Evolutionary conservation across 2,329 filamentous ascomycete genomes (phyloP), one percentile per base, ranked within the genome.

Genomic region (Didymella keratinophila): DNA sequence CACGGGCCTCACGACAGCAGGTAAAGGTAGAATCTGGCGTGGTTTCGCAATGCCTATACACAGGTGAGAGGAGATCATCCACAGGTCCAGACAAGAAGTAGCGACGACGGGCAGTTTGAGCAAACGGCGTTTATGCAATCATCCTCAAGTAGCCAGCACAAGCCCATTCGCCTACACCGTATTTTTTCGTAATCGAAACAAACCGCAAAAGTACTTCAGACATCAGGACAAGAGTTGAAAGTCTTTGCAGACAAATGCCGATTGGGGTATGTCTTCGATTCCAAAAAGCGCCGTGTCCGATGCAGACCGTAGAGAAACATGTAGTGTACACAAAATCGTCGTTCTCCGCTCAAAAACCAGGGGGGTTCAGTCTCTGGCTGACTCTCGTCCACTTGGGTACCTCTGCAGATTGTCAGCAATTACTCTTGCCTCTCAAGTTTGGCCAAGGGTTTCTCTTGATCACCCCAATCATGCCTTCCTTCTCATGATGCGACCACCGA

Each of bases 361-460:
- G 93, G 58, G 94, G 94, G 79, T 98, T 98, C 77, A 97, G 76
- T 79, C 94, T 84, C 79, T 98, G 94, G 65, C 92, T 96, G 63
- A 98, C 89, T 80, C 93, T 89, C 69, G 94, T 98, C 94, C 94
- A 98, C 81, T 98, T 78, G 3, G 76, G 76, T 52, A 78, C 70
- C 61, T 78, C 76, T 78, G 64, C 50, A 56, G 89, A 89, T 93
- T n/a, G 49, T 79, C 78, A 93, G 91, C 93, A 70, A 50, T 65
- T 49, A 39, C 59, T n/a, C 4, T 9, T 16, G n/a, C 7, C 23
- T 3, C 8, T 28, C 1, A 18, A n/a, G 18, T n/a, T 23, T 39
- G 12, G 21, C 54, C 8, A 12, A 4, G 2, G 12, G 8, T n/a
- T 27, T 34, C 25, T 30, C 21, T 18, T n/a, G 34, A 16, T 12